Conservation (phyloP, 1,284 basidiomycete species). For the Irpex sp. region DNA sequence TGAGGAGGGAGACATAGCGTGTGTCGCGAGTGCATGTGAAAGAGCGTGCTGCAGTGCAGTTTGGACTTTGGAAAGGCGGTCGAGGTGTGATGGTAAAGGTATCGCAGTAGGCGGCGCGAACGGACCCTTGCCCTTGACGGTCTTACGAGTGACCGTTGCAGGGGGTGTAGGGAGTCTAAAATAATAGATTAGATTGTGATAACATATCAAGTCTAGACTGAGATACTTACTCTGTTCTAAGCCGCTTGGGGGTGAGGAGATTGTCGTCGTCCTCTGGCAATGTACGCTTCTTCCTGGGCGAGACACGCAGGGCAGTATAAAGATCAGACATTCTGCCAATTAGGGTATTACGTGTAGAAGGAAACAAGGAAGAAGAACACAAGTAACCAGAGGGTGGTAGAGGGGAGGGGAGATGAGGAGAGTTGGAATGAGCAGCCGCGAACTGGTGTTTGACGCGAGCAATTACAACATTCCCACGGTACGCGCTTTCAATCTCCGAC, state of each 20-base stretch:
- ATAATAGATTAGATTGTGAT: constrained; percentile 1
- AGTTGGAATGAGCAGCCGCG: constrained; percentile 7
- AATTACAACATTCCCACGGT: constrained; percentile 18
- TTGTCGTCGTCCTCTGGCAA: constrained; percentile 43
- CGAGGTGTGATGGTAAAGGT: constrained; percentile 54
- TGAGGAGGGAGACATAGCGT: constrained; percentile 69
- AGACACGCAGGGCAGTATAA: constrained; percentile 56
- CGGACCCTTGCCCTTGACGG: constrained; percentile 15
- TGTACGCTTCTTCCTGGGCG: constrained; percentile 63
- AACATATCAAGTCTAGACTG: background rate
- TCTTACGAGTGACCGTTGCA: constrained; percentile 34
- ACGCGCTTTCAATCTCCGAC: constrained; percentile 12
- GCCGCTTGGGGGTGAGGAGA: constrained; percentile 63
- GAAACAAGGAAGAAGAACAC: constrained; percentile 6
- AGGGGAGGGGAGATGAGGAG: constrained; percentile 10
- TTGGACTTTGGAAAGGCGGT: constrained; percentile 58
- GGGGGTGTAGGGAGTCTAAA: constrained; percentile 56
- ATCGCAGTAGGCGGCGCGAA: constrained; percentile 20
- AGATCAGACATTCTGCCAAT: constrained; percentile 50
- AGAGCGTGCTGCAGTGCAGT: constrained; percentile 72
- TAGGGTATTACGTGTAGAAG: constrained; percentile 10
- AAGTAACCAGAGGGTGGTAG: constrained; percentile 15
- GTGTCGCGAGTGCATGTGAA: constrained; percentile 78
- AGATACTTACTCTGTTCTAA: constrained; percentile 48
- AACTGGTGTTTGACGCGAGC: constrained; percentile 12